Evolutionary conservation across 176 grass and related monocot genomes (phyloP), one percentile per base, ranked within the genome.

Genomic region (Carex kokanica): DNA sequence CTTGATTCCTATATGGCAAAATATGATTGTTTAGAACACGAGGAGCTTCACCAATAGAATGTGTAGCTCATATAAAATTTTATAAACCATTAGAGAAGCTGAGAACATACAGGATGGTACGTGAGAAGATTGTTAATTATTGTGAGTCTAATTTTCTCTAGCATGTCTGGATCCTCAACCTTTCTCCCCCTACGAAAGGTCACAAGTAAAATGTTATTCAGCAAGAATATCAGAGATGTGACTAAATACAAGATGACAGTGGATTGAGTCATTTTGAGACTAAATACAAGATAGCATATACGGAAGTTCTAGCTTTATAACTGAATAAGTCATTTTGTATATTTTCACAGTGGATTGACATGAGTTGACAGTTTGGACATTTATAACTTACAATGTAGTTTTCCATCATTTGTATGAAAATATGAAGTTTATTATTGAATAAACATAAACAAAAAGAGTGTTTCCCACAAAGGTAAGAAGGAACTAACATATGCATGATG

Each of bases 111-210:
- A 60, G 95, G 92, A 90, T 98, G 95, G 77, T 95, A 98, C 81
- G 93, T 81, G 57, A 98, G 93, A 84, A 98, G 95, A 79, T 98
- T 98, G 91, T 93, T 98, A 87, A 98, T 98, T 81, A 98, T 89
- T 38, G 95, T 93, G 66, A 98, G 88, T 5, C 95, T 88, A 84
- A 98, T 95, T 86, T 87, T 90, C 84, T 98, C 95, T 71, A 98
- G 78, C 89, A 93, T 95, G 89, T 85, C 88, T 59, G 95, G 95
- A 85, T 98, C 87, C 84, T 95, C 95, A 81, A 98, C 89, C 74
- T 98, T 98, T 74, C 95, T 91, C 16, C 95, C 95, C 34, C 95
- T 98, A 58, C 38, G 86, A 61, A 88, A 24, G 79, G 52, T 81
- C 11, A 88, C 34, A 86, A 80, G 29, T 77, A 23, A 73, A 72